A percentile compares a stretch with the other conserved stretches of the same genome.
phyloP scores from a whole-genome alignment of 106 monocot species.

The Dendrobium officinale region DNA sequence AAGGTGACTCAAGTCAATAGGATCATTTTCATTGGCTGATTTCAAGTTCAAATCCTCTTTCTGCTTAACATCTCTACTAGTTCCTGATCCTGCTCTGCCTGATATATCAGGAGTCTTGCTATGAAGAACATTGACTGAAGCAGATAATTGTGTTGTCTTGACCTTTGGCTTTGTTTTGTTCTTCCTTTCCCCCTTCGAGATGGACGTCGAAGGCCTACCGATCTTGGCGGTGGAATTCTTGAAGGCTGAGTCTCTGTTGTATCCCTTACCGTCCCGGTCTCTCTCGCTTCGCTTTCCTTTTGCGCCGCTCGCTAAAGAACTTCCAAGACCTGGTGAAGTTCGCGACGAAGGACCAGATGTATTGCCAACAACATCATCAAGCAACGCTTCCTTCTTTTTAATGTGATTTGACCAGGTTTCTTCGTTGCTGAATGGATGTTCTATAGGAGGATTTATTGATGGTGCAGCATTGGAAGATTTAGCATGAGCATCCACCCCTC shows the following conservation, averaged over 20 bases:
- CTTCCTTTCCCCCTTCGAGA: conserved; percentile 44
- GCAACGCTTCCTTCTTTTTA: conserved; percentile 48
- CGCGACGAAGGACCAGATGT: conserved; percentile 11
- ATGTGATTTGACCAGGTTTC: conserved; percentile 34
- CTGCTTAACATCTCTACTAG: conserved; percentile 5
- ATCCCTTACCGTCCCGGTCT: conserved; percentile 42
- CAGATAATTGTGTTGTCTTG: conserved; percentile 37
- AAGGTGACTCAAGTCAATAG: conserved; percentile 17
- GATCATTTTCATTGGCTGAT: conserved; percentile 15
- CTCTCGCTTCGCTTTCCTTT: conserved; percentile 66
- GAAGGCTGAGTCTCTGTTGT: conserved; percentile 22
- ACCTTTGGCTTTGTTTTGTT: conserved; percentile 45
- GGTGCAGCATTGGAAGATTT: conserved; percentile 16
- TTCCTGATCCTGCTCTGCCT: background rate
- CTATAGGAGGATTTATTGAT: conserved; percentile 17
- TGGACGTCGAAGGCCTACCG: conserved; percentile 30
- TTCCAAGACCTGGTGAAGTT: conserved; percentile 25
- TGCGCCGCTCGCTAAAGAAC: conserved; percentile 30
- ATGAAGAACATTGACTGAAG: conserved; percentile 22
- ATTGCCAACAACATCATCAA: conserved; percentile 47
- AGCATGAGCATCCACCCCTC: conserved; percentile 3
- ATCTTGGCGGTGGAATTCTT: conserved; percentile 18
- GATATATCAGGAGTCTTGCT: conserved; percentile 11
- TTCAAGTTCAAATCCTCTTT: conserved; percentile 14
- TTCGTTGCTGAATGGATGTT: conserved; percentile 23